Evolutionary conservation across 345 rosid genomes (phyloP).

Genomic region (Clausena lansium): DNA sequence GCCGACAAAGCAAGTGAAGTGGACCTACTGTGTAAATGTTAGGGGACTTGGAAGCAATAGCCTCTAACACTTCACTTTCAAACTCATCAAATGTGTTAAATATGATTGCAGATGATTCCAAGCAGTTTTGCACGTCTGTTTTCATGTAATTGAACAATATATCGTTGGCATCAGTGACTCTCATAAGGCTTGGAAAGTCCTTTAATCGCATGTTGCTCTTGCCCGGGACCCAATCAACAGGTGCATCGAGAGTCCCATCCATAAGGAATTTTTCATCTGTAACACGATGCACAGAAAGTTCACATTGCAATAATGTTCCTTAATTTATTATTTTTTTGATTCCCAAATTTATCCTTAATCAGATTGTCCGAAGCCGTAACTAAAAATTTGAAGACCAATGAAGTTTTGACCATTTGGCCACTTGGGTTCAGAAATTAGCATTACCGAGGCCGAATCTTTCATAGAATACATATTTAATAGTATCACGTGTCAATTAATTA

Average conservation of each 20-base stretch:
- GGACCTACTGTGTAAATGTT: slow-evolving; percentile 34
- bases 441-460: too few species aligned
- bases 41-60: slow-evolving; percentile 21
- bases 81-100: slow-evolving; percentile 44
- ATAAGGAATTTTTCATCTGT: slow-evolving; percentile 32
- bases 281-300: neutral
- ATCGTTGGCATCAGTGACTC: slow-evolving; percentile 29
- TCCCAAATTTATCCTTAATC: neutral
- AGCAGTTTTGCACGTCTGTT: slow-evolving; percentile 21
- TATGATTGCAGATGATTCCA: slow-evolving; percentile 32
- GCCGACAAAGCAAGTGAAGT: slow-evolving; percentile 29
- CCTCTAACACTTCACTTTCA: slow-evolving; percentile 31
- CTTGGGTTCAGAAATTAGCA: too few species aligned
- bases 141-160: slow-evolving; percentile 19
- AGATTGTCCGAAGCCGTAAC: too few species aligned
- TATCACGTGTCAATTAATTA: too few species aligned
- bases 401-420: too few species aligned
- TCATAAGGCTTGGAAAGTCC: slow-evolving; percentile 37
- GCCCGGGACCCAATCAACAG: slow-evolving; percentile 43
- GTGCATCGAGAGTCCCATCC: slow-evolving; percentile 29
- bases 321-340: too few species aligned
- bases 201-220: slow-evolving; percentile 31
- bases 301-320: neutral
- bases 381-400: too few species aligned
- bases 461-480: too few species aligned